phyloP scores from a whole-genome alignment of 1,284 basidiomycete genomes.

The Testicularia cyperi region DNA sequence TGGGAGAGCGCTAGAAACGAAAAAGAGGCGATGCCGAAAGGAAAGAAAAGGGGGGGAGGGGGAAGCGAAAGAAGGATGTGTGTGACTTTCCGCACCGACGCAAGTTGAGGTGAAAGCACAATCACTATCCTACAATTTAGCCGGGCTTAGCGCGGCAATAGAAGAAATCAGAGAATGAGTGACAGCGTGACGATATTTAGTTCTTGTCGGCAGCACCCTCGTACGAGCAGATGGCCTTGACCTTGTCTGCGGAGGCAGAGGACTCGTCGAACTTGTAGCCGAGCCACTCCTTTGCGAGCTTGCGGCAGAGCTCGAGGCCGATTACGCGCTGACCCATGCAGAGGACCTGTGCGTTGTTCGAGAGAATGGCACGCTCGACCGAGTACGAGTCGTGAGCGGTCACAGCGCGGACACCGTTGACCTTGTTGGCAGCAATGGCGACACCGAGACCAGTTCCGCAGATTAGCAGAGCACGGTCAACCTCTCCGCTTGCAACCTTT shows the following conservation, averaged over 20 bases:
- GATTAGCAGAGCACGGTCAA: slow-evolving; percentile 62
- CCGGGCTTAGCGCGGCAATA: too few relatives aligned
- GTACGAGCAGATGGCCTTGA: slow-evolving; percentile 59
- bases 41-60: too few relatives aligned
- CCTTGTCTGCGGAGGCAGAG: slow-evolving; percentile 61
- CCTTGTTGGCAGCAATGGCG: slow-evolving; percentile 62
- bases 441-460: slow-evolving; percentile 63
- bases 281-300: slow-evolving; percentile 62
- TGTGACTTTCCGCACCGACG: too few relatives aligned
- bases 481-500: slow-evolving; percentile 61
- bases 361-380: slow-evolving; percentile 62
- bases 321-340: slow-evolving; percentile 63
- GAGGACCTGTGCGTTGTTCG: slow-evolving; percentile 63
- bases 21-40: too few relatives aligned
- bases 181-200: too few relatives aligned
- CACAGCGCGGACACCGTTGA: slow-evolving; percentile 61
- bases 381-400: slow-evolving; percentile 63
- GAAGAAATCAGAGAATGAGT: too few relatives aligned
- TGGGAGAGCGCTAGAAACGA: too few relatives aligned
- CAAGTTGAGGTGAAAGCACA: too few relatives aligned
- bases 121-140: too few relatives aligned
- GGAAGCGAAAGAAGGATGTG: too few relatives aligned
- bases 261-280: slow-evolving; percentile 62
- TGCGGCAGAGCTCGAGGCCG: slow-evolving; percentile 62
- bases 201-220: slow-evolving; percentile 37